A percentile compares a stretch with the other conserved stretches of the same genome.
Evolutionary conservation across 257 asterid species (phyloP).

Genomic region (Penstemon eatonii): DNA sequence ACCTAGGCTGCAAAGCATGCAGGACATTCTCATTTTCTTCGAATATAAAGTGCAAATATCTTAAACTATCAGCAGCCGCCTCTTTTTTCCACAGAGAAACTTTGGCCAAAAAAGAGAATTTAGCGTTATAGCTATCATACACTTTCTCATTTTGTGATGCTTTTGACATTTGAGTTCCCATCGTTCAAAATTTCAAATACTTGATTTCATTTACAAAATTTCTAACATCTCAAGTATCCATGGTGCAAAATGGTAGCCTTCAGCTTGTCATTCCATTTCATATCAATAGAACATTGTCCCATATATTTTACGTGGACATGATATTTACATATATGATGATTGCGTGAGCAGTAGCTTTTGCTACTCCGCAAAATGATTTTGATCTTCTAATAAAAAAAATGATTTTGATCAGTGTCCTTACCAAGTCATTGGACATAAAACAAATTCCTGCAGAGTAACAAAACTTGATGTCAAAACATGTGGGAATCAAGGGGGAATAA

Average conservation of each 20-base stretch:
- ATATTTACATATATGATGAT: slow-evolving; percentile 11
- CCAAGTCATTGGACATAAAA: slow-evolving; percentile 96
- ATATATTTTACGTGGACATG: slow-evolving; percentile 3
- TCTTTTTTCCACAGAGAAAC: slow-evolving; percentile 5
- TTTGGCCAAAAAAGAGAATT: background rate
- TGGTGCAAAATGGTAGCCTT: background rate
- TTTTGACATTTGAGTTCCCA: background rate
- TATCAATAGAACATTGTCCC: slow-evolving; percentile 7
- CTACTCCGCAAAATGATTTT: background rate
- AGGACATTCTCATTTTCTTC: slow-evolving; percentile 17
- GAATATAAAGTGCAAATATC: slow-evolving; percentile 6
- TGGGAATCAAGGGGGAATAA: background rate
- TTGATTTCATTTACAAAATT: background rate
- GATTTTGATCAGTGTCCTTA: slow-evolving; percentile 40
- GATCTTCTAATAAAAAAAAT: slow-evolving; percentile 9
- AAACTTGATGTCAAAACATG: slow-evolving; percentile 16
- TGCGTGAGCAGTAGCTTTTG: slow-evolving; percentile 7
- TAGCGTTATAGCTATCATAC: no score
- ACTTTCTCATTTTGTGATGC: background rate
- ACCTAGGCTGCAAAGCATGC: slow-evolving; percentile 78
- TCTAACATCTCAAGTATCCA: slow-evolving; percentile 15
- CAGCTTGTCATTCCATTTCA: slow-evolving; percentile 15
- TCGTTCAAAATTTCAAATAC: background rate
- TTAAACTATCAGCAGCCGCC: background rate
- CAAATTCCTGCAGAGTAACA: slow-evolving; percentile 74